Base-by-base conservation (phyloP, 768 basidiomycete species). In the Auriculariales sp. region DNA sequence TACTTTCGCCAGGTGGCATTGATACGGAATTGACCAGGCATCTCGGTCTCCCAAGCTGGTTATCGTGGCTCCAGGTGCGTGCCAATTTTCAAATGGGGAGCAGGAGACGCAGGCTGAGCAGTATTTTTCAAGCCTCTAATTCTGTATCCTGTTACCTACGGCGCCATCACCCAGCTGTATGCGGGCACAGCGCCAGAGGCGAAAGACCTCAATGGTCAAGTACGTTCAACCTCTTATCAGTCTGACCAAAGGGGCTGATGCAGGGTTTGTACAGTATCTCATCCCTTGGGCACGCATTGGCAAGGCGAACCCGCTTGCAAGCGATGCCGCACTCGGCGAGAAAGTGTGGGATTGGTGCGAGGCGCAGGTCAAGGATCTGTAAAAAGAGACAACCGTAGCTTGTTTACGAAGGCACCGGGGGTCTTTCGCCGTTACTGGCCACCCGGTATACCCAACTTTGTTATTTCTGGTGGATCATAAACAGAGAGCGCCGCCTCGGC, bases 211-310 rank as follows among this genome's bases (percentile, higher is more conserved):
- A 65, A 64, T 36, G 67, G 69, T 15, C 60, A 65, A 52, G 65
- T 65, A 27, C 14, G 49, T 4, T 34, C 31, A 24, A 31, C 15
- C 34, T 19, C 5, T 47, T 32, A 9, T 12, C 46, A 2, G 9
- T 11, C 36, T 17, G 36, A 14, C 22, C 36, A 39, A 2, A n/a
- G n/a, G n/a, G n/a, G n/a, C n/a, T n/a, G n/a, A 39, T 39, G 17
- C 10, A n/a, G 36, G 17, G 17, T 11, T 17, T 32, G 17, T 31
- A 31, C 42, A 74, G 69, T 75, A 68, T 51, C 64, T 74, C 35
- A 58, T 71, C 39, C 72, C 73, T 0, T 75, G 71, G 72, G 72
- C 69, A n/a, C 63, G 70, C 19, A 19, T 67, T 1, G 73, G 70
- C 1, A 45, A 28, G 2, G 52, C 65, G 0, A 59, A 54, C 15